phyloP scores from a whole-genome alignment of 2,329 filamentous ascomycete genomes.

The Paracorniculantispora psalliotae region DNA sequence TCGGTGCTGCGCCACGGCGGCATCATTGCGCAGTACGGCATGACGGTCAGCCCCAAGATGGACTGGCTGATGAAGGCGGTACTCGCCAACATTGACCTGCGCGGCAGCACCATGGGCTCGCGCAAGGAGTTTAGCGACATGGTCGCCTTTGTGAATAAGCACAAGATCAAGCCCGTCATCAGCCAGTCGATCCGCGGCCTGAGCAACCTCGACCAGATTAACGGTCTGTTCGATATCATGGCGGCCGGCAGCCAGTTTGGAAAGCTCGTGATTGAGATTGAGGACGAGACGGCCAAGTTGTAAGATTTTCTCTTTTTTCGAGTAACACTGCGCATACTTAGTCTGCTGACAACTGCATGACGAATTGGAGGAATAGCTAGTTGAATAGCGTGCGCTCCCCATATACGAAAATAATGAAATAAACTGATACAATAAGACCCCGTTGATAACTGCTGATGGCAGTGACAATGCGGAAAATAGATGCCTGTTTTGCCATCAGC shows the following conservation, averaged over 20 bases:
- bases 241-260: conserved; percentile 82
- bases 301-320: conserved; percentile 21
- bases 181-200: conserved; percentile 69
- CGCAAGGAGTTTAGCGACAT: conserved; percentile 86
- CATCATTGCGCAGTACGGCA: conserved; percentile 81
- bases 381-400: not conserved
- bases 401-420: not conserved
- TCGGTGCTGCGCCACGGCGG: conserved; percentile 75
- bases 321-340: no score
- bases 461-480: no score
- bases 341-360: not conserved
- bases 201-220: conserved; percentile 71
- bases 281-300: conserved; percentile 34
- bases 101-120: conserved; percentile 87
- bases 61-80: conserved; percentile 80
- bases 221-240: conserved; percentile 83
- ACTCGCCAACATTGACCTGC: conserved; percentile 80
- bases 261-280: conserved; percentile 78
- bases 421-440: not conserved
- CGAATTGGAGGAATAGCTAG: not conserved
- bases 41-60: conserved; percentile 84
- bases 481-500: no score
- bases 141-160: conserved; percentile 71
- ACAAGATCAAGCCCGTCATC: conserved; percentile 71
- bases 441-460: no score